Percentiles rank a stretch among this genome's conserved stretches.
Conservation (phyloP, 257 asterid genomes). For the Nicotiana tabacum region DNA sequence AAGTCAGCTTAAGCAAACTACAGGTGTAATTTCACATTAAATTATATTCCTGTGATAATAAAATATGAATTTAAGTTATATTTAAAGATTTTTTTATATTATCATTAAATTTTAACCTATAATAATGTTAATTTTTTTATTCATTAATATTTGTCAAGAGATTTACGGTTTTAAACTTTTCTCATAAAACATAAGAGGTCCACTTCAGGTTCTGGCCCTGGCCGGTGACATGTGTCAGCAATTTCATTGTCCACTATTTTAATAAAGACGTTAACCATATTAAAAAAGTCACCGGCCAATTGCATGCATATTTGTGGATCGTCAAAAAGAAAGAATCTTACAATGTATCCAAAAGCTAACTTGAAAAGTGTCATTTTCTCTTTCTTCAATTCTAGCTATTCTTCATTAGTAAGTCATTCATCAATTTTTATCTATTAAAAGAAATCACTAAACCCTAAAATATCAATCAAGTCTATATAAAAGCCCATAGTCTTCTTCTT, state of each 20-base stretch:
- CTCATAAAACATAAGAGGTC: background rate
- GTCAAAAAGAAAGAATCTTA: conserved; percentile 4
- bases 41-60: no score
- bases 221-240: conserved; percentile 33
- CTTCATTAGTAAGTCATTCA: background rate
- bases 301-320: background rate
- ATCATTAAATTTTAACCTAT: no score
- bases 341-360: conserved; percentile 15
- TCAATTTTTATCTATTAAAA: no score
- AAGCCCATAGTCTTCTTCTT: background rate
- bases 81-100: no score
- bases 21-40: no score
- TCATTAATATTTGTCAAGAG: no score
- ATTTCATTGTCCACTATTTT: background rate
- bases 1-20: no score
- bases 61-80: no score
- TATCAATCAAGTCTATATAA: background rate
- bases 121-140: no score
- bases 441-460: background rate
- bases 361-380: background rate
- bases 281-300: conserved; percentile 24
- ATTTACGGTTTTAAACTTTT: no score
- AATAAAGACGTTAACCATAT: background rate
- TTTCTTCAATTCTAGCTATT: background rate
- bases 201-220: conserved; percentile 10